Base-by-base conservation (phyloP, 768 basidiomycete species). In the Mycena metata region DNA sequence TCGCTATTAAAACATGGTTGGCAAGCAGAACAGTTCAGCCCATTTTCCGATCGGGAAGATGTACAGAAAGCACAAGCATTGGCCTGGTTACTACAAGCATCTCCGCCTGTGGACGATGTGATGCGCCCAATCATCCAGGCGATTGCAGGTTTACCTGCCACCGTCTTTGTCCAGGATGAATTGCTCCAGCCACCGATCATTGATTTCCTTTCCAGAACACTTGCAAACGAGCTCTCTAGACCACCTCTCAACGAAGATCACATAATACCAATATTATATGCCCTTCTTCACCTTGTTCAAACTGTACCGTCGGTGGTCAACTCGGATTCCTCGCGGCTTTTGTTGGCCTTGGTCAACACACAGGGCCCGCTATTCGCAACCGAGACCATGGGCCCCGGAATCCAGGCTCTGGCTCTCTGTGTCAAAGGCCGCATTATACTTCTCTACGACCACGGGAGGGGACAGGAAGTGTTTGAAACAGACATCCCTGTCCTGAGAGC, bases 31-130 rank as follows among this genome's bases (percentile, higher is more conserved):
- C 16, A 41, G 33, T 39, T 15, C 8, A 17, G 11, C 35, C 17
- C 11, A 35, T 39, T 55, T 36, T 33, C 52, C 9, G 12, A 16
- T 1, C 13, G 19, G 21, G 19, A 9, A 7, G 35, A 55, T 12
- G 52, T 33, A 10, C 52, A 55, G 36, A 55, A 55, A 33, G 52
- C 52, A 5, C 52, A 41, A 10, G 52, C 52, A n/a, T 39, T 55
- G 13, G 19, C 7, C 4, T 55, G 52, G 52, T 33, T 55, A 1
- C 8, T 41, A 10, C 10, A 4, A n/a, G 52, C 35, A 19, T 55
- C 35, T 3, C 16, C 19, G 21, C 13, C 19, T n/a, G 8, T 23
- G 5, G 52, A 36, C 35, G 7, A 36, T 36, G 35, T 16, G 12
- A 55, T 35, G 7, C 21, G 19, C 15, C 17, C 35, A 13, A 24